Conservation (phyloP, 345 rosid species). For the Euphorbia pulcherrima region DNA sequence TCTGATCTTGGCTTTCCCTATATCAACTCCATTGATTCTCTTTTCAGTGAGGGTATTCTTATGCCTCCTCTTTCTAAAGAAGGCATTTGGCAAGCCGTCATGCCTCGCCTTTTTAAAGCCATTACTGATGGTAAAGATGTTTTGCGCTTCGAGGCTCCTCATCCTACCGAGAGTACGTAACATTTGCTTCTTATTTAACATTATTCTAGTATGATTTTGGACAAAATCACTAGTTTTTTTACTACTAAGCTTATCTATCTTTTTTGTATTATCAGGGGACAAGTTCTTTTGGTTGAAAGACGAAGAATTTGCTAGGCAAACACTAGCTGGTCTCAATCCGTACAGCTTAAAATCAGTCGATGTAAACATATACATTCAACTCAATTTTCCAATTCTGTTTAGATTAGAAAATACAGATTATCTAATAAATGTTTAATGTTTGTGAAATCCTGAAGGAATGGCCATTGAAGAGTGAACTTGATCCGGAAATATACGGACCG, state of each 20-base stretch:
- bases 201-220: no score
- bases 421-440: no score
- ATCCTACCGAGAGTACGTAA: conserved; percentile 42
- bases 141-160: conserved; percentile 55
- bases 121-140: conserved; percentile 36
- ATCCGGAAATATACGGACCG: conserved; percentile 57
- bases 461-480: conserved; percentile 75
- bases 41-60: conserved; percentile 54
- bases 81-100: conserved; percentile 36
- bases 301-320: conserved; percentile 71
- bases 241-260: not conserved
- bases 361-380: conserved; percentile 21
- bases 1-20: conserved; percentile 48
- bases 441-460: conserved; percentile 52
- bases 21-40: conserved; percentile 56
- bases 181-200: no score
- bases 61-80: conserved; percentile 29
- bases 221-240: not conserved
- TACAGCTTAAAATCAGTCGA: conserved; percentile 42
- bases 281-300: conserved; percentile 70
- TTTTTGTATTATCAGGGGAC: conserved; percentile 45
- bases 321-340: conserved; percentile 80
- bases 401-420: not conserved
- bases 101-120: conserved; percentile 59
- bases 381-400: not conserved